These are phyloP conservation scores for Picochlorum costavermella DNA, from an alignment of 139 green algal species.

Conservation along the genomic window DNA sequence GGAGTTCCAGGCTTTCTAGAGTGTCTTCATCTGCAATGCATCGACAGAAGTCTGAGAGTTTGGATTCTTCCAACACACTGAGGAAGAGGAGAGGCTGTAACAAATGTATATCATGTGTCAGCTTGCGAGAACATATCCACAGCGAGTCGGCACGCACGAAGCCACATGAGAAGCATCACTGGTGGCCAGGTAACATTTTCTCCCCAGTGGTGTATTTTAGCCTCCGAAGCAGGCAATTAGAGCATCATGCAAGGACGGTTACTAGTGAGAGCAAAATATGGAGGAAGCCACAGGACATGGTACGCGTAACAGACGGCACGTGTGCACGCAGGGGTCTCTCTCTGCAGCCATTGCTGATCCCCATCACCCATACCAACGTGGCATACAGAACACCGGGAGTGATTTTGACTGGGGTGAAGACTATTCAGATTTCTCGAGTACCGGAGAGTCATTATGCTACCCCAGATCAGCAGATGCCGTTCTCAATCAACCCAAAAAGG, in stretches of 20 bases:
- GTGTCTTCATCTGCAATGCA: no score
- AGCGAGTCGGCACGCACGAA: neutral
- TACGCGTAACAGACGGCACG: no score
- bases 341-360: neutral
- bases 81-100: neutral
- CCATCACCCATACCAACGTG: constrained; percentile 4
- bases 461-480: neutral
- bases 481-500: constrained; percentile 1
- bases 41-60: no score
- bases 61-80: no score
- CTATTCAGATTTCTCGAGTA: neutral
- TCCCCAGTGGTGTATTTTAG: constrained; percentile 7
- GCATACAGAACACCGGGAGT: neutral
- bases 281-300: neutral
- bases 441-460: no score
- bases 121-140: constrained; percentile 1
- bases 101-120: constrained; percentile 5
- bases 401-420: constrained; percentile 1
- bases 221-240: neutral
- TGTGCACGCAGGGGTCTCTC: no score
- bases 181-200: constrained; percentile 10
- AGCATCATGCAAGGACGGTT: neutral
- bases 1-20: no score
- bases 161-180: neutral
- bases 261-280: constrained; percentile 2